phyloP scores from a whole-genome alignment of 2,329 filamentous ascomycete genomes.

The Atkinsonella hypoxylon region DNA sequence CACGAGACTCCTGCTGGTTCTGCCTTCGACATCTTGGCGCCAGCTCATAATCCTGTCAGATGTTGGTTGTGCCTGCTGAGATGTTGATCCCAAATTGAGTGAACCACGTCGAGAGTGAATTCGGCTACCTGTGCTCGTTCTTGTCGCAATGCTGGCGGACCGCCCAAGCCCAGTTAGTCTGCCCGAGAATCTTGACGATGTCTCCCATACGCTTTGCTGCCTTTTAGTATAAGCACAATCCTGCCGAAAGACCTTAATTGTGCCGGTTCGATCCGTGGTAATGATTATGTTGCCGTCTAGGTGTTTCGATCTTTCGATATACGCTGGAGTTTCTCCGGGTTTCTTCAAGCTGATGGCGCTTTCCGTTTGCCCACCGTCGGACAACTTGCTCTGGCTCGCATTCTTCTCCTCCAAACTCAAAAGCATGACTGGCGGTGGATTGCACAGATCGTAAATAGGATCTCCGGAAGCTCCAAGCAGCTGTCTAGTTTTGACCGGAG shows the following conservation, averaged over 20 bases:
- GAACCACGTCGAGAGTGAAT: conserved; percentile 42
- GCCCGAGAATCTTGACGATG: conserved; percentile 62
- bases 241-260: conserved; percentile 90
- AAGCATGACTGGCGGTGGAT: conserved; percentile 79
- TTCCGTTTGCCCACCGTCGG: conserved; percentile 24
- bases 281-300: conserved; percentile 80
- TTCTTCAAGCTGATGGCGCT: conserved; percentile 23
- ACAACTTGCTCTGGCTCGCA: conserved; percentile 28
- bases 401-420: conserved; percentile 57
- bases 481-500: conserved; percentile 65
- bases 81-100: conserved; percentile 25
- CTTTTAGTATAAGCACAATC: conserved; percentile 82
- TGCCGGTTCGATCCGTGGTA: conserved; percentile 76
- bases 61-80: conserved; percentile 19
- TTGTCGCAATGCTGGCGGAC: conserved; percentile 43
- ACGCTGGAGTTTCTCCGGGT: conserved; percentile 62
- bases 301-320: conserved; percentile 65
- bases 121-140: conserved; percentile 36
- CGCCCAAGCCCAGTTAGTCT: conserved; percentile 46
- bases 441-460: conserved; percentile 92
- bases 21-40: conserved; percentile 54
- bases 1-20: conserved; percentile 26
- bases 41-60: conserved; percentile 79
- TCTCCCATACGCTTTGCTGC: conserved; percentile 65
- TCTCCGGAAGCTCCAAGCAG: conserved; percentile 73